phyloP scores from a whole-genome alignment of 2,329 filamentous ascomycete genomes.

The Diaporthe caulivora region DNA sequence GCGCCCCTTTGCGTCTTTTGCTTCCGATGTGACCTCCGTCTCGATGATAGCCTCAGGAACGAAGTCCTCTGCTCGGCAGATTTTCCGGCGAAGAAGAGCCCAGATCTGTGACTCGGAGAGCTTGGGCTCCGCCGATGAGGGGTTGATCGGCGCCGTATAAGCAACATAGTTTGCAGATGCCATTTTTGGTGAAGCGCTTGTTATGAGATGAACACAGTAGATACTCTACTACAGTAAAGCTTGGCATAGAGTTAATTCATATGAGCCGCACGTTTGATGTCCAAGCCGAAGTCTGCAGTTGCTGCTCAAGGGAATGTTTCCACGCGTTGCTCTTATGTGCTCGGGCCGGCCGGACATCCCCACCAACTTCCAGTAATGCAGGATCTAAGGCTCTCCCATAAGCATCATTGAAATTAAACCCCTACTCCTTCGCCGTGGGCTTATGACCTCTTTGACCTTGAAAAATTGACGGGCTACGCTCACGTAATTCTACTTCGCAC shows the following conservation, averaged over 20 bases:
- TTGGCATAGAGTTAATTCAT: no score
- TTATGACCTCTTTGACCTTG: no score
- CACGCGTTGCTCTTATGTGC: background rate
- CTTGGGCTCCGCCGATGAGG: constrained; percentile 19
- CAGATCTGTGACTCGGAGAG: constrained; percentile 32
- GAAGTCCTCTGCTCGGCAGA: constrained; percentile 47
- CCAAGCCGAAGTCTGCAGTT: constrained; percentile 1
- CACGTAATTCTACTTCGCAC: background rate
- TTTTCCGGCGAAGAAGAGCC: constrained; percentile 44
- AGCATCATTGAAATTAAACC: background rate
- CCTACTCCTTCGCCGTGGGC: no score
- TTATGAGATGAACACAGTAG: background rate
- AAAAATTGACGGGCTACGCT: background rate
- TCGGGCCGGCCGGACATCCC: constrained; percentile 7
- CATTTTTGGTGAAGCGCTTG: constrained; percentile 2
- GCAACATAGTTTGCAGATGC: constrained; percentile 34
- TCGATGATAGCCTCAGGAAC: constrained; percentile 47
- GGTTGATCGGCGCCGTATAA: constrained; percentile 36
- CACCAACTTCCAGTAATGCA: background rate
- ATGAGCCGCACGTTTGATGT: background rate
- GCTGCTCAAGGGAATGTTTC: background rate
- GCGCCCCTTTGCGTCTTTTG: constrained; percentile 43
- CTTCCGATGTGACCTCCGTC: constrained; percentile 46
- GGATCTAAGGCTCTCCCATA: background rate
- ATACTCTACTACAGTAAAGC: no score